Evolutionary conservation across 495 filamentous ascomycete species (phyloP).

Genomic region (Trichoderma asperelloides): DNA sequence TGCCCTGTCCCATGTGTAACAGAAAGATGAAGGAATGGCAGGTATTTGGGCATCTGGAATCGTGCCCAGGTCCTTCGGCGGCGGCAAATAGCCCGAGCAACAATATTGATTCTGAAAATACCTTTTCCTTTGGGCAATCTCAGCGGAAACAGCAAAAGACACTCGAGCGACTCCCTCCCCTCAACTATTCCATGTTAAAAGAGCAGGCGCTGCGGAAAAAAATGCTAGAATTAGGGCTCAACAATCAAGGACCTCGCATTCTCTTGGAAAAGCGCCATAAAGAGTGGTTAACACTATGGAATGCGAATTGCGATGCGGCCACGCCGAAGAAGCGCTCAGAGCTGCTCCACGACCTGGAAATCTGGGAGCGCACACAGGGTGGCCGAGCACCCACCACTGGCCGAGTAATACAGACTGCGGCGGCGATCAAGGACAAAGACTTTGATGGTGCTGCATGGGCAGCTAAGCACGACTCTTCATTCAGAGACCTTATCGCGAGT

Average conservation of each 20-base stretch:
- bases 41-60: conserved; percentile 77
- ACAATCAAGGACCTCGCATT: conserved; percentile 52
- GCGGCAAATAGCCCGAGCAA: conserved; percentile 19
- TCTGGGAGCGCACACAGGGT: conserved; percentile 75
- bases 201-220: conserved; percentile 71
- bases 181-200: conserved; percentile 75
- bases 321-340: conserved; percentile 60
- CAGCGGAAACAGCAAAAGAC: conserved; percentile 11
- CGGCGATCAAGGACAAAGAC: conserved; percentile 61
- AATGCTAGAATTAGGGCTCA: conserved; percentile 73
- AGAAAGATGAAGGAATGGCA: conserved; percentile 63
- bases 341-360: conserved; percentile 64
- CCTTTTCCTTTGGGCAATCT: conserved; percentile 3
- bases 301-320: conserved; percentile 86
- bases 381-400: conserved; percentile 32
- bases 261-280: conserved; percentile 71
- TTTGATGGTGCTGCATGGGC: conserved; percentile 78
- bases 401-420: conserved; percentile 15
- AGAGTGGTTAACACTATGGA: conserved; percentile 94
- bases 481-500: conserved; percentile 63
- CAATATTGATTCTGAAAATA: not conserved
- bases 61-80: conserved; percentile 34
- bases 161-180: conserved; percentile 55
- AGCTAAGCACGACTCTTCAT: conserved; percentile 58
- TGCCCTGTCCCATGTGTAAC: conserved; percentile 73